Base-by-base conservation (phyloP, 129 eudicot genomes). In the Flaveria ramosissima region DNA sequence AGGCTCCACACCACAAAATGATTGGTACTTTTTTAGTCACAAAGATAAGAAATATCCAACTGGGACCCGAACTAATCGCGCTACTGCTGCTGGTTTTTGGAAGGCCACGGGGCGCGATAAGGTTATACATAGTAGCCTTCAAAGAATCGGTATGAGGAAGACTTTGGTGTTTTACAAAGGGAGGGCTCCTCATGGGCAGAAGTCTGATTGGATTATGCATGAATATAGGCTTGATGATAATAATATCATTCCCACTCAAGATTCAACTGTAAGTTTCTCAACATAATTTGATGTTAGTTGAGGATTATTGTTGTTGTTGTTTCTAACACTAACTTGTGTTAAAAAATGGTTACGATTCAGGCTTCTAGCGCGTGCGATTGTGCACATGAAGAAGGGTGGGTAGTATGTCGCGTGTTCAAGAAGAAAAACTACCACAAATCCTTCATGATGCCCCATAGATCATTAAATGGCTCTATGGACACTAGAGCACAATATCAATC, bases 31-130 rank as follows among this genome's bases (percentile, higher is more conserved):
- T 67, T 91, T 91, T 75, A 92, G 97, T 72, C 97, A 92, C 82
- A 89, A 92, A 63, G 97, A 92, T 72, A 92, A 92, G 85, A 92
- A 92, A 74, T 92, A 92, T 78, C 97, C 97, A 3, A 89, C 91
- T 0, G 96, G 97, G 16, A 89, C 93, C 1, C 83, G 97, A n/a
- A 92, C 97, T 0, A 92, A 92, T 41, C 89, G 97, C 1, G 96
- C 97, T 8, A 92, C 97, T 0, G 84, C 89, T 0, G 92, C 91
- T 12, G 96, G 97, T 27, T 89, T 92, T 65, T 92, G 97, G 97
- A 92, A 92, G 85, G 97, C 97, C 24, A 92, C 97, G 0, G 97
- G 97, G 16, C 82, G 96, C 0, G 97, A 92, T 70, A 92, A 92
- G 82, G 91, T 84, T 9, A 88, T 92, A 47, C 82, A 78, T 15